These are phyloP conservation scores for Clonostachys byssicola DNA, from an alignment of 2,329 filamentous ascomycete species.

Conservation along the genomic window DNA sequence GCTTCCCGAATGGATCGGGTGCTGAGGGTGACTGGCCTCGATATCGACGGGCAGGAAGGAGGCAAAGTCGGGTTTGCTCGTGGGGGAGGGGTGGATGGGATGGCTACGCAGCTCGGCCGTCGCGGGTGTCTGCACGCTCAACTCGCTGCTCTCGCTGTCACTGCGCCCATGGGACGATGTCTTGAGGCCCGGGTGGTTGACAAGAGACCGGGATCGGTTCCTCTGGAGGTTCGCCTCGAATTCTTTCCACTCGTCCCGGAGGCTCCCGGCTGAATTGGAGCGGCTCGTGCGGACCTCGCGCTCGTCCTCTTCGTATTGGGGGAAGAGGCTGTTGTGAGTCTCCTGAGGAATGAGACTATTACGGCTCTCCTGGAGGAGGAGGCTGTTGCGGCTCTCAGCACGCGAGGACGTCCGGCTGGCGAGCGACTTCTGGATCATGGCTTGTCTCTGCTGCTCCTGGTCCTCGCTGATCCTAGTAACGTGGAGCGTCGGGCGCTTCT, in stretches of 20 bases:
- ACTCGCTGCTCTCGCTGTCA: too few species aligned
- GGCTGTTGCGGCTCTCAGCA: conserved; percentile 1
- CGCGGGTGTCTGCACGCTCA: too few species aligned
- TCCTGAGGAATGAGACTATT: too few species aligned
- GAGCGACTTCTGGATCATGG: conserved; percentile 39
- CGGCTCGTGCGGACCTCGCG: too few species aligned
- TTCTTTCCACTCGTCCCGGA: conserved; percentile 30
- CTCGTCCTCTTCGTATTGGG: neutral
- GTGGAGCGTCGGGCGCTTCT: too few species aligned
- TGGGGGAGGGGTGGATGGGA: too few species aligned
- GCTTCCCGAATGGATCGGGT: too few species aligned
- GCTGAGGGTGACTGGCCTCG: too few species aligned
- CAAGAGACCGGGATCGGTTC: conserved; percentile 17
- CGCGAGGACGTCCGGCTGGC: conserved; percentile 16
- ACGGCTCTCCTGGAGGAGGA: neutral
- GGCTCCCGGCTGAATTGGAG: conserved; percentile 2
- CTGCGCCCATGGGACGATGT: too few species aligned
- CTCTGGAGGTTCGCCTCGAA: conserved; percentile 27
- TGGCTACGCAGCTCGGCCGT: too few species aligned
- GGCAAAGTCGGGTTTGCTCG: too few species aligned
- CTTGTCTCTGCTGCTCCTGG: conserved; percentile 28
- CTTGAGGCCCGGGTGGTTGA: conserved; percentile 17
- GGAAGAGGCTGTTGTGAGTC: neutral
- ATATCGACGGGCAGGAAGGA: too few species aligned
- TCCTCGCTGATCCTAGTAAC: conserved; percentile 2